A percentile compares a stretch with the other conserved stretches of the same genome.
Evolutionary conservation across 129 eudicot genomes (phyloP).

Genomic region (Ambrosia artemisiifolia): DNA sequence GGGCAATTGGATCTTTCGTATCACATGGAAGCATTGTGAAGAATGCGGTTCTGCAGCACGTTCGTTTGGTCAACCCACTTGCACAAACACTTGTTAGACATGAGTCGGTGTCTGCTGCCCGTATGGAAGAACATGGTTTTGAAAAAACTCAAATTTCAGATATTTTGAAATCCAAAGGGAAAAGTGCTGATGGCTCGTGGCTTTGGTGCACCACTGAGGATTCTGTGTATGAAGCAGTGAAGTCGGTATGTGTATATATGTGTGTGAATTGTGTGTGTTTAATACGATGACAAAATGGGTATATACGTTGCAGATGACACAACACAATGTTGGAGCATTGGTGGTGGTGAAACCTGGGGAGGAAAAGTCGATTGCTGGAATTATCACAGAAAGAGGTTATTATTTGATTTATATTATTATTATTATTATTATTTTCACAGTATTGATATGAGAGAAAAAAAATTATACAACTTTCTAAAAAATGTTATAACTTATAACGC

Average conservation of each 20-base stretch:
- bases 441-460: not conserved
- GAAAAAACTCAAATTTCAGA: slow-evolving; percentile 91
- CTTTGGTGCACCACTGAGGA: slow-evolving; percentile 99
- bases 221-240: slow-evolving; percentile 90
- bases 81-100: slow-evolving; percentile 33
- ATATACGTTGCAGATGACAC: slow-evolving; percentile 75
- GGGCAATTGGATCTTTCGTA: slow-evolving; percentile 63
- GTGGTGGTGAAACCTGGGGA: slow-evolving; percentile 98
- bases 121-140: slow-evolving; percentile 92
- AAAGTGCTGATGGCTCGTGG: slow-evolving; percentile 98
- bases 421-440: not conserved
- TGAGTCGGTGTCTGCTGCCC: slow-evolving; percentile 69
- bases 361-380: slow-evolving; percentile 83
- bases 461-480: not conserved
- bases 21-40: slow-evolving; percentile 67
- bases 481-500: not conserved
- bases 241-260: slow-evolving; percentile 61
- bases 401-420: not conserved
- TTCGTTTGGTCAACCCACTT: slow-evolving; percentile 58
- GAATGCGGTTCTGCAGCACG: slow-evolving; percentile 67
- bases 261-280: not conserved
- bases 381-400: slow-evolving; percentile 93
- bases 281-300: slow-evolving; percentile 5
- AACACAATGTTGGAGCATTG: slow-evolving; percentile 98
- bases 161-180: slow-evolving; percentile 71